These are phyloP conservation scores for Bromus sterilis DNA, from an alignment of 176 grass and related monocot genomes.

Conservation along the genomic window DNA sequence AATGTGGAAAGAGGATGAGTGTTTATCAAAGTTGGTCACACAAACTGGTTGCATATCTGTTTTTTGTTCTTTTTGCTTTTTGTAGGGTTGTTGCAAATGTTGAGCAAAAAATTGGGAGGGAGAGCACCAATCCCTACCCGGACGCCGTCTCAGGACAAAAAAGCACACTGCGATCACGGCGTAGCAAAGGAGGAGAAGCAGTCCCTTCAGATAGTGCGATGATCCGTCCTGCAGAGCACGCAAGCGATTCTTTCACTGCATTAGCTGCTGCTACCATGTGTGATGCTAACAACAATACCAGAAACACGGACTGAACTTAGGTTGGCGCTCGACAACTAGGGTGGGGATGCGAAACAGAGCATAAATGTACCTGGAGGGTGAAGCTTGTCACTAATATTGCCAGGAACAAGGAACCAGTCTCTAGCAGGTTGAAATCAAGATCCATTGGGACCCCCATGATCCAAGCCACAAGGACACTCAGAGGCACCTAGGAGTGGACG, in stretches of 20 bases:
- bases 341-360: background rate
- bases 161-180: constrained; percentile 52
- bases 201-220: constrained; percentile 87
- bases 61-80: no score
- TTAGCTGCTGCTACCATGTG: background rate
- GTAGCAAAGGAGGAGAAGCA: constrained; percentile 72
- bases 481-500: constrained; percentile 31
- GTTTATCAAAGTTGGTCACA: background rate
- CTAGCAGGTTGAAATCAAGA: constrained; percentile 75
- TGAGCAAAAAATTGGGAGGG: background rate
- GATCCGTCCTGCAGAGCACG: constrained; percentile 62
- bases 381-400: constrained; percentile 61
- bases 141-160: constrained; percentile 40
- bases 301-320: background rate
- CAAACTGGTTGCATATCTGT: background rate
- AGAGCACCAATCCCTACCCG: constrained; percentile 30
- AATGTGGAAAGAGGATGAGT: background rate
- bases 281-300: background rate
- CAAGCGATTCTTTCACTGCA: background rate
- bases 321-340: background rate
- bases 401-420: constrained; percentile 71
- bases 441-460: constrained; percentile 88
- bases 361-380: constrained; percentile 60
- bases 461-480: constrained; percentile 77
- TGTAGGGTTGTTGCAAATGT: no score